These are phyloP conservation scores for Mortierella sp. DNA, from an alignment of 371 early-diverging fungal species.

Conservation along the genomic window DNA sequence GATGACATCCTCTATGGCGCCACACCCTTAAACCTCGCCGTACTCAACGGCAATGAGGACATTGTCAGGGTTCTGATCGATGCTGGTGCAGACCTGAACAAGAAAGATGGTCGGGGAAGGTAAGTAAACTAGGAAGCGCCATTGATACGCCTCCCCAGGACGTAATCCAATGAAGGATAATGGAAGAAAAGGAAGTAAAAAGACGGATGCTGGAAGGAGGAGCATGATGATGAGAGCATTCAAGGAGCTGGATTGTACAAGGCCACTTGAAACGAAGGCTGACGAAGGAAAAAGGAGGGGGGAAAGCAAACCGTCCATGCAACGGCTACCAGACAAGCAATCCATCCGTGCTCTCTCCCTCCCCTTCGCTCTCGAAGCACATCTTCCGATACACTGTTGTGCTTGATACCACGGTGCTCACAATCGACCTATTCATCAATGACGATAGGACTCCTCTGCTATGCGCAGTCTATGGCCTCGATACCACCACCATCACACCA, in stretches of 20 bases:
- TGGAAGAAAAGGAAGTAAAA: not conserved
- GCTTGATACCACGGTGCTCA: slow-evolving; percentile 7
- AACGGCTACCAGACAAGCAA: not conserved
- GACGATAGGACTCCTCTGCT: slow-evolving; percentile 66
- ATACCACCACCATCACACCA: slow-evolving; percentile 66
- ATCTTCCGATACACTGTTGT: too few relatives aligned
- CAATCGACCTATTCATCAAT: not conserved
- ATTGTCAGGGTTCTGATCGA: slow-evolving; percentile 68
- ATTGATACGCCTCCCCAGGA: too few relatives aligned
- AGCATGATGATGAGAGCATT: slow-evolving; percentile 12
- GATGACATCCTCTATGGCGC: slow-evolving; percentile 60
- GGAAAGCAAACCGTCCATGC: not conserved
- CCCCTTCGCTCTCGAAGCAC: not conserved
- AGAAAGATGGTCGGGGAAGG: slow-evolving; percentile 79
- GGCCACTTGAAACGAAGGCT: slow-evolving; percentile 1
- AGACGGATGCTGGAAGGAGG: not conserved
- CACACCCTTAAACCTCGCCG: slow-evolving; percentile 77
- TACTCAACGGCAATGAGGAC: slow-evolving; percentile 71
- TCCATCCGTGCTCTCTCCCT: not conserved
- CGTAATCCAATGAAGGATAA: not conserved
- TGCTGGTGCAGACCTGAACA: slow-evolving; percentile 72
- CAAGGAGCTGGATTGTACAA: slow-evolving; percentile 11
- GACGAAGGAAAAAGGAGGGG: not conserved
- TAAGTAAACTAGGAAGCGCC: too few relatives aligned
- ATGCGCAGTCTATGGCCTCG: slow-evolving; percentile 71